These are phyloP conservation scores for Eruca vesicaria DNA, from an alignment of 441 rosid species.

Conservation along the genomic window DNA sequence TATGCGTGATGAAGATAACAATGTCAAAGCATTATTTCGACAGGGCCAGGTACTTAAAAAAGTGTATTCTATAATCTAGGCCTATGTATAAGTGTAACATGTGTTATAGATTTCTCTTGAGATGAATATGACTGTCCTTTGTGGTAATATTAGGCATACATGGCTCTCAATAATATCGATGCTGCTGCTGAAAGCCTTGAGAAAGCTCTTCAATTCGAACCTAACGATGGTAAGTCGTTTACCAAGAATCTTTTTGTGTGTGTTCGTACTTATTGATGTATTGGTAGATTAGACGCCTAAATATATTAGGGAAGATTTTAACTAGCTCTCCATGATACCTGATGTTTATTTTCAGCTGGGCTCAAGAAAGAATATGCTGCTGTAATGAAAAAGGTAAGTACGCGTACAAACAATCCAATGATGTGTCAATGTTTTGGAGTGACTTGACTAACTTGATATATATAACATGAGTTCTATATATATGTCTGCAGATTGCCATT, in stretches of 20 bases:
- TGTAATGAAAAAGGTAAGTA: conserved; percentile 72
- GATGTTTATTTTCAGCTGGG: conserved; percentile 54
- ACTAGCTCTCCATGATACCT: not conserved
- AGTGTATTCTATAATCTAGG: conserved; percentile 7
- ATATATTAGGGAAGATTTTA: not conserved
- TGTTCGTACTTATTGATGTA: not conserved
- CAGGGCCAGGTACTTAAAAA: conserved; percentile 78
- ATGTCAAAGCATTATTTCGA: conserved; percentile 89
- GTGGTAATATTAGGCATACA: conserved; percentile 57
- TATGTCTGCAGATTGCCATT: conserved; percentile 49
- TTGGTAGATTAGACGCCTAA: not conserved
- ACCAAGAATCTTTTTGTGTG: not conserved
- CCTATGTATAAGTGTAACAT: not conserved
- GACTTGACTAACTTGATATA: not conserved
- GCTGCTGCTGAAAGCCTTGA: conserved; percentile 91
- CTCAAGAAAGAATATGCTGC: conserved; percentile 78
- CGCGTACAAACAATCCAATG: not conserved
- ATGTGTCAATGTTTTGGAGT: not conserved
- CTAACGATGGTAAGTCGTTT: conserved; percentile 69
- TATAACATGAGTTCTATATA: conserved; percentile 1
- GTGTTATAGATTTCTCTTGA: not conserved
- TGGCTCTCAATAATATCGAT: conserved; percentile 86
- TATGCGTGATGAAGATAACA: conserved; percentile 82
- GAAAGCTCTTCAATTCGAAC: conserved; percentile 87
- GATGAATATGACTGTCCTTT: not conserved